Base-by-base conservation (phyloP, 257 asterid species). In the Fraxinus anomala region DNA sequence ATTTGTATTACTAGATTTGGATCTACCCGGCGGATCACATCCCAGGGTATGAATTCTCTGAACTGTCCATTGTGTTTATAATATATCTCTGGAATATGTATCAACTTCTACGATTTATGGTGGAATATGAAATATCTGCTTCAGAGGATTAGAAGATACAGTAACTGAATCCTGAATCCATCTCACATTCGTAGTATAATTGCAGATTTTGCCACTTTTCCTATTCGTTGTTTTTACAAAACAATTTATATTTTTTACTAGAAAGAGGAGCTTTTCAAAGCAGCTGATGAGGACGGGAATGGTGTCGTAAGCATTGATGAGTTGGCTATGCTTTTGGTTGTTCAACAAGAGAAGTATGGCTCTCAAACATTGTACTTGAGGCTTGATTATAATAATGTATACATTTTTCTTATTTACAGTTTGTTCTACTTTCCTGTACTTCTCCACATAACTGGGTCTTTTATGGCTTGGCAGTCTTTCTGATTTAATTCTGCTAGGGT, bases 251-350 rank as follows among this genome's bases (percentile, higher is more conserved):
- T 77, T 81, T 73, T 80, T 72, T 76, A 65, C 73, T 82, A 96
- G 99, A 93, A 96, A 92, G 92, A 96, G 85, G 99, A 92, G 83
- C 92, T 96, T 76, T 96, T 96, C 85, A 89, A 85, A 82, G 90
- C 97, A 66, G 99, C 98, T 82, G 99, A 96, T 71, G 90, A 84
- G 81, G 94, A 96, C 77, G 96, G 92, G 77, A 98, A 96, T 78
- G 98, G 95, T 47, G 92, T 83, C 81, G 99, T 96, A 81, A 87
- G 96, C 88, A 82, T 96, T 80, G 99, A 96, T 86, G 99, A 96
- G 86, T 86, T 96, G 91, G 99, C 99, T 81, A 80, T 85, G 88
- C 99, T 96, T 83, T 89, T 96, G 80, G 93, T 98, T 77, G 82
- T 90, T 81, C 96, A 93, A 71, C 96, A 92, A 84, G 98, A 92